These are phyloP conservation scores for Peronospora farinosa DNA, from an alignment of 352 stramenopile genomes.

Conservation along the genomic window DNA sequence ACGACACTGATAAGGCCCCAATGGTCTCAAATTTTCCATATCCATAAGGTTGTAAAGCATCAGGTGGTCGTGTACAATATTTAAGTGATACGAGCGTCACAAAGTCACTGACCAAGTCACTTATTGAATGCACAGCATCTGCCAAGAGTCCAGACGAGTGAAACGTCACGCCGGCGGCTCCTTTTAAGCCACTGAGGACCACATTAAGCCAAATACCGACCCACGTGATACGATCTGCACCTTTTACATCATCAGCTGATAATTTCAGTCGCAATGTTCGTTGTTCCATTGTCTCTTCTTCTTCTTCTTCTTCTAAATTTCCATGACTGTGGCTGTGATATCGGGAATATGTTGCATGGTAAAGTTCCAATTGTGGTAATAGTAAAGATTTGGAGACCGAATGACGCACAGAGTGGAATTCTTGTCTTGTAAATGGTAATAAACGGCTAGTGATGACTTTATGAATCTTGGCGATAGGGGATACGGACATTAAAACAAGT, in stretches of 20 bases:
- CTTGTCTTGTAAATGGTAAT: background rate
- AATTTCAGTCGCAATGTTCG: constrained; percentile 23
- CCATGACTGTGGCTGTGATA: constrained; percentile 40
- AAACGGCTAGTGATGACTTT: background rate
- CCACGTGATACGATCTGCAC: constrained; percentile 65
- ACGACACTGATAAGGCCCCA: constrained; percentile 50
- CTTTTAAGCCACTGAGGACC: constrained; percentile 58
- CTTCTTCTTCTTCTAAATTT: constrained; percentile 20
- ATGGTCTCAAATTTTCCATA: constrained; percentile 78
- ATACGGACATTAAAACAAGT: constrained; percentile 13
- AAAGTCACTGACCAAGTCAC: constrained; percentile 92
- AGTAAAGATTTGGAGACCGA: constrained; percentile 1
- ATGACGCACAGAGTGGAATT: constrained; percentile 9
- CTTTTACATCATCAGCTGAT: constrained; percentile 30
- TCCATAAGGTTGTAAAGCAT: constrained; percentile 81
- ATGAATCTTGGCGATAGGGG: background rate
- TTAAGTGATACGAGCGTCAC: constrained; percentile 90
- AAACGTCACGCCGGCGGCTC: constrained; percentile 57
- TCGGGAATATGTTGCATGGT: constrained; percentile 15
- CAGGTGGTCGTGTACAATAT: constrained; percentile 87
- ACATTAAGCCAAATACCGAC: constrained; percentile 64
- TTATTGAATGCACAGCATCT: constrained; percentile 92
- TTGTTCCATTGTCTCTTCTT: constrained; percentile 27
- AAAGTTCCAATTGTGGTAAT: constrained; percentile 5
- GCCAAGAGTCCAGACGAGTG: constrained; percentile 89